Percentiles rank a stretch among this genome's conserved stretches.
These are phyloP conservation scores for Gorgonomyces haynaldii DNA, from an alignment of 192 early-diverging fungal species.

Conservation along the genomic window DNA sequence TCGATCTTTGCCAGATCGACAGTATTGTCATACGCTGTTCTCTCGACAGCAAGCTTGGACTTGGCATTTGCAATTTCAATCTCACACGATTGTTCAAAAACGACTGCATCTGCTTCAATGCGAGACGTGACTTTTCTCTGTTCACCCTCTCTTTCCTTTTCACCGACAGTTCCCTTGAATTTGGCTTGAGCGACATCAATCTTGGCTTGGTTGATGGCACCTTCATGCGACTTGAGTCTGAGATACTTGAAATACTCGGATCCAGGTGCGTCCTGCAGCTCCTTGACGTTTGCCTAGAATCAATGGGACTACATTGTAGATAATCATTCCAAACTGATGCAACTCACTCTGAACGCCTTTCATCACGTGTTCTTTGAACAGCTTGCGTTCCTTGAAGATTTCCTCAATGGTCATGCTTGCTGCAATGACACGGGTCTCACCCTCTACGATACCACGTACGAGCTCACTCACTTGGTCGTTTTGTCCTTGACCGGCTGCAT, in stretches of 20 bases:
- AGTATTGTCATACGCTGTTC: constrained; percentile 19
- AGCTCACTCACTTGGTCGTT: constrained; percentile 20
- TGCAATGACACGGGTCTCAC: constrained; percentile 44
- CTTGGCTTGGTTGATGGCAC: constrained; percentile 46
- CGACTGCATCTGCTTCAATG: constrained; percentile 33
- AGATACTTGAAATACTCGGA: constrained; percentile 45
- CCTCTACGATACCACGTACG: constrained; percentile 40
- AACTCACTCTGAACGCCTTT: constrained; percentile 35
- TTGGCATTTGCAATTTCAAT: constrained; percentile 24
- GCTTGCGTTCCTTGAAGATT: constrained; percentile 40
- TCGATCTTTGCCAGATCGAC: constrained; percentile 40
- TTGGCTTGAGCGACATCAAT: constrained; percentile 42
- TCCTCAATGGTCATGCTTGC: constrained; percentile 46
- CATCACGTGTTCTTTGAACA: constrained; percentile 41
- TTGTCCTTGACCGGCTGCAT: constrained; percentile 1
- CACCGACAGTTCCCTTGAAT: constrained; percentile 35
- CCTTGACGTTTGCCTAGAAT: constrained; percentile 46
- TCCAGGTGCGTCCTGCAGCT: constrained; percentile 35
- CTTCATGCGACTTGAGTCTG: constrained; percentile 34
- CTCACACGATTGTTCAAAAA: constrained; percentile 38
- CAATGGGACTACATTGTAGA: too few relatives aligned
- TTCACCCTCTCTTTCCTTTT: constrained; percentile 33
- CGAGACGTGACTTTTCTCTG: constrained; percentile 23
- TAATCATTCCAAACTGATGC: constrained; percentile 39
- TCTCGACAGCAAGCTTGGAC: constrained; percentile 20